Conservation (phyloP, 2,329 filamentous ascomycete species). For the Paraconiothyrium brasiliense region DNA sequence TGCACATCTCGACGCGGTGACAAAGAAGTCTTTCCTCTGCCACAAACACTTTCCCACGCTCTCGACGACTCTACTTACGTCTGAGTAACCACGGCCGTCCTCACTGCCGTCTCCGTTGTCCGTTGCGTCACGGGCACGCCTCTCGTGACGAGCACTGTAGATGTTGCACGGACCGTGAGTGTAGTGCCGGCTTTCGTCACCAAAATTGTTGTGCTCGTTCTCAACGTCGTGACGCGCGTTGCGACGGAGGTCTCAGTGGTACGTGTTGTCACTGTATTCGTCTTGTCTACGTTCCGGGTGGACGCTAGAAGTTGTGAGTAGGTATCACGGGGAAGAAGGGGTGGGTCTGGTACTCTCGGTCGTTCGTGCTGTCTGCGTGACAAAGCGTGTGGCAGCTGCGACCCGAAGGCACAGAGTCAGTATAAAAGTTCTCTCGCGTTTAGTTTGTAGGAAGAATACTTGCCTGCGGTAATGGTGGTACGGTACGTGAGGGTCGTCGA, state of each 20-base stretch:
- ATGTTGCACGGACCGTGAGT: neutral
- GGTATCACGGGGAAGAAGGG: neutral
- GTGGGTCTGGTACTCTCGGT: too few relatives aligned
- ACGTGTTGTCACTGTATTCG: neutral
- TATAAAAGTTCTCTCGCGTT: neutral
- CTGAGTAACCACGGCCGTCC: neutral
- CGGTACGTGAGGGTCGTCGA: slow-evolving; percentile 1
- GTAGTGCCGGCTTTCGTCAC: neutral
- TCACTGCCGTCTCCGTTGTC: neutral
- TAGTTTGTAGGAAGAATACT: neutral
- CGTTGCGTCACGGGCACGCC: neutral
- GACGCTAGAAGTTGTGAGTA: neutral
- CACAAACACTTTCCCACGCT: too few relatives aligned
- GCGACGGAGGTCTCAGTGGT: neutral
- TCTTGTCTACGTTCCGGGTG: neutral
- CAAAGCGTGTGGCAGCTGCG: neutral
- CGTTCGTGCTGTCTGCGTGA: too few relatives aligned
- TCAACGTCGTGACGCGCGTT: neutral
- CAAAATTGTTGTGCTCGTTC: neutral
- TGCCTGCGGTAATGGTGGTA: neutral
- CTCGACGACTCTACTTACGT: neutral
- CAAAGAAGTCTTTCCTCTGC: too few relatives aligned
- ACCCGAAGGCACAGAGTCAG: too few relatives aligned
- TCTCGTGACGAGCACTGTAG: neutral
- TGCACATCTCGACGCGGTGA: too few relatives aligned